Evolutionary conservation across 495 filamentous ascomycete genomes (phyloP), one percentile per base, ranked within the genome.

Genomic region (Cercophora scortea): DNA sequence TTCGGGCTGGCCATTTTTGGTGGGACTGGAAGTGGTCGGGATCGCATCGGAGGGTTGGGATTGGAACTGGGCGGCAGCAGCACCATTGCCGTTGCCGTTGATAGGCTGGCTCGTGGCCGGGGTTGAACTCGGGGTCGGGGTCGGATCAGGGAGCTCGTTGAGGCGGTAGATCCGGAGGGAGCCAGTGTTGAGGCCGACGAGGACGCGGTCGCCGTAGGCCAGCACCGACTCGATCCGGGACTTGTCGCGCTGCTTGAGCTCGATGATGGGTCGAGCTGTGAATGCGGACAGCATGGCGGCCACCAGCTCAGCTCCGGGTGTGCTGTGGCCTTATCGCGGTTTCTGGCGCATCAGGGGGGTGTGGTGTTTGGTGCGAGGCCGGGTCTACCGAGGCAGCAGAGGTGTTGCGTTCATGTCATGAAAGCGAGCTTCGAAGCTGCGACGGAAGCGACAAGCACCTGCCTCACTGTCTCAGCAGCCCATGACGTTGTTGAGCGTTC

Each of bases 231-330:
- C 92, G 66, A 99, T 96, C 77, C 83, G 88, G 45, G 88, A 94
- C 72, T 91, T 95, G 79, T 97, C 93, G 63, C 89, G 84, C 62
- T 83, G 83, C 72, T 86, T 91, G 55, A 99, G 86, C 85, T 99
- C 93, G 76, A 96, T 85, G 62, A 97, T 87, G 56, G 94, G 87
- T 64, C 88, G 88, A 78, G 93, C 90, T 58, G 85, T 92, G 73
- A 99, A 98, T 68, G 94, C 92, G 73, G 93, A 95, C 70, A 97
- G 84, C 93, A 98, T 98, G 73, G 76, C 76, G 36, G 43, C 19
- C 63, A 55, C 55, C 54, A 25, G 58, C 64, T 25, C 63, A 61
- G 63, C 64, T 49, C 62, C 32, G 32, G 43, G 42, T 16, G 55
- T 33, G 42, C 44, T 32, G 46, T 25, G n/a, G 39, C 33, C 17